Conservation (phyloP, 2,329 filamentous ascomycete genomes). For the Cytospora piceae region DNA sequence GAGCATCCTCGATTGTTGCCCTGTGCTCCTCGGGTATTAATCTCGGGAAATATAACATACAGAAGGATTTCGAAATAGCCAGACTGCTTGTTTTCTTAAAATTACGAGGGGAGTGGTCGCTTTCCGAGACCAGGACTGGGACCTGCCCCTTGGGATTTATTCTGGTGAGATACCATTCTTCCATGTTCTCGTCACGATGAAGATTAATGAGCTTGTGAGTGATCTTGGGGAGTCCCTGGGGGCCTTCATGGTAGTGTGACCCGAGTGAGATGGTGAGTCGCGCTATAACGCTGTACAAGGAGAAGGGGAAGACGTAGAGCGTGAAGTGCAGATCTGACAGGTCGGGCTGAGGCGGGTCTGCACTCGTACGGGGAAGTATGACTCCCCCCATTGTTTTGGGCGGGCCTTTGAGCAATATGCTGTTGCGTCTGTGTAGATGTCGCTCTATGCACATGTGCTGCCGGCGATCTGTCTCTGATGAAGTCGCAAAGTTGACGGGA, state of each 20-base stretch:
- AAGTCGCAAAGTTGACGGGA: neutral
- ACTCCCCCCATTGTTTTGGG: neutral
- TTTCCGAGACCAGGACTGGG: slow-evolving; percentile 28
- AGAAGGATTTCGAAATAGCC: slow-evolving; percentile 12
- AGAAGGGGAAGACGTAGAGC: slow-evolving; percentile 31
- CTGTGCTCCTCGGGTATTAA: slow-evolving; percentile 9
- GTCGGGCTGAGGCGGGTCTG: neutral
- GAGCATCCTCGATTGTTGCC: slow-evolving; percentile 17
- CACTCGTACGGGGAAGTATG: neutral
- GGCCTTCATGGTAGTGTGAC: slow-evolving; percentile 14
- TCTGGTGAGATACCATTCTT: slow-evolving; percentile 25
- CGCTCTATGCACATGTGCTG: neutral
- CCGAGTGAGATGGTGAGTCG: slow-evolving; percentile 28
- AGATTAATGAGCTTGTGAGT: slow-evolving; percentile 25
- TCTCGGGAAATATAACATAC: slow-evolving; percentile 1
- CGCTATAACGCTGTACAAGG: slow-evolving; percentile 32
- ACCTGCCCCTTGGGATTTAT: slow-evolving; percentile 32
- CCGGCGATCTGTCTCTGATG: neutral
- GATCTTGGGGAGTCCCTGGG: slow-evolving; percentile 14
- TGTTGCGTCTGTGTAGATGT: neutral
- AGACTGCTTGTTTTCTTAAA: slow-evolving; percentile 6
- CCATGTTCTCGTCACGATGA: slow-evolving; percentile 27
- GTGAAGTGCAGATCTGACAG: slow-evolving; percentile 24
- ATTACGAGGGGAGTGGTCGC: slow-evolving; percentile 3
- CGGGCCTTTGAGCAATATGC: neutral